Conservation (phyloP, 148 eudicot species). For the Cornus florida region DNA sequence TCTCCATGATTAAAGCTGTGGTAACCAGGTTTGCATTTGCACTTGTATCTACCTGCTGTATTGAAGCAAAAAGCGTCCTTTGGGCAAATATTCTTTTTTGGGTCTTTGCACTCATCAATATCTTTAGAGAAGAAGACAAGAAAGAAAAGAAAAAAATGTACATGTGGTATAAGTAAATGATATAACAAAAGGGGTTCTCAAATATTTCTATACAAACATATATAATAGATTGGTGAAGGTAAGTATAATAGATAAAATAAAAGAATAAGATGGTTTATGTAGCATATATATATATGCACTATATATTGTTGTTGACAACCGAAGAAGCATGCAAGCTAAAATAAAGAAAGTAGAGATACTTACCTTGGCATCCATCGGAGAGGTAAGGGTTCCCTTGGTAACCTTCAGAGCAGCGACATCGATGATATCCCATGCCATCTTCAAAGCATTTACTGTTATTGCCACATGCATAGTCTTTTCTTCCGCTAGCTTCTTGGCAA, state of each 20-base stretch:
- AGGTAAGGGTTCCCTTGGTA: neutral
- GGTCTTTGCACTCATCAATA: neutral
- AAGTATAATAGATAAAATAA: too few species aligned
- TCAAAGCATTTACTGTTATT: neutral
- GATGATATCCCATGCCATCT: neutral
- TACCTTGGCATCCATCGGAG: neutral
- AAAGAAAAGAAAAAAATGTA: too few species aligned
- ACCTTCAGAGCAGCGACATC: neutral
- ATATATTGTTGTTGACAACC: too few species aligned
- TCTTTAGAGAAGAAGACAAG: neutral
- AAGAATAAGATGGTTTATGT: too few species aligned
- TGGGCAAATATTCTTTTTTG: neutral
- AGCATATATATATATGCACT: too few species aligned
- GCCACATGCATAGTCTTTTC: neutral
- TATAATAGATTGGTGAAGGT: too few species aligned
- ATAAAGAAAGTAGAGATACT: too few species aligned
- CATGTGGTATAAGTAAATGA: too few species aligned
- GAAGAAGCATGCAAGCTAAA: too few species aligned
- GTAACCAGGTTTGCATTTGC: neutral
- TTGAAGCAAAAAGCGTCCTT: neutral
- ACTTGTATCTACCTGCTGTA: neutral
- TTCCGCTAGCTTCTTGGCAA: neutral
- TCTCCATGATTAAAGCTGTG: neutral
- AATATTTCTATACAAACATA: too few species aligned
- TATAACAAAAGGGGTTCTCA: too few species aligned